Conservation (phyloP, 768 basidiomycete genomes). For the Glaciozyma martinii region DNA sequence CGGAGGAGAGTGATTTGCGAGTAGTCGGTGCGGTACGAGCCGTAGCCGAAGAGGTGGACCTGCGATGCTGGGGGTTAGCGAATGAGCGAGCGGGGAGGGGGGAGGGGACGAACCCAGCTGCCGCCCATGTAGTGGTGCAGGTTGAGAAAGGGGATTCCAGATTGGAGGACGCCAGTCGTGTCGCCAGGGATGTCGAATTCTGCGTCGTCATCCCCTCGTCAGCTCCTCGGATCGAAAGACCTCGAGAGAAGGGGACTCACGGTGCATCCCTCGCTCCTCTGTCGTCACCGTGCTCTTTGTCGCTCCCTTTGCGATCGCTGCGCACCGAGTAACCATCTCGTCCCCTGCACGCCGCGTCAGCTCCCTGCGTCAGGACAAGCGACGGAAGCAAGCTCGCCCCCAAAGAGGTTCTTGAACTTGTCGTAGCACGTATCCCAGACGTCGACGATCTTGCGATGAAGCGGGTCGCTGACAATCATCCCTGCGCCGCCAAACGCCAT, state of each 20-base stretch:
- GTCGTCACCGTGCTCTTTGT: constrained; percentile 22
- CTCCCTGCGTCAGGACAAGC: not conserved
- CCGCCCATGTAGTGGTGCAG: constrained; percentile 28
- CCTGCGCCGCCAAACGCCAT: constrained; percentile 33
- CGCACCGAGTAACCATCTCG: constrained; percentile 33
- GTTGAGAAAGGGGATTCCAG: constrained; percentile 27
- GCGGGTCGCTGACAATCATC: constrained; percentile 11
- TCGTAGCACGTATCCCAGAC: constrained; percentile 23
- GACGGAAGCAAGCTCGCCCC: constrained; percentile 4
- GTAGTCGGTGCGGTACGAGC: constrained; percentile 16
- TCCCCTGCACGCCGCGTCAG: constrained; percentile 5
- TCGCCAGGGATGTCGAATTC: constrained; percentile 34
- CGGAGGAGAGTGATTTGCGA: constrained; percentile 13
- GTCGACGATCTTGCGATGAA: constrained; percentile 14
- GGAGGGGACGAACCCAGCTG: not conserved
- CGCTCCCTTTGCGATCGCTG: constrained; percentile 16
- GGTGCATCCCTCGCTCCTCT: constrained; percentile 26
- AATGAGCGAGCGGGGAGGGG: not conserved
- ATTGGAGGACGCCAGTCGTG: constrained; percentile 30
- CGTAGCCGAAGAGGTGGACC: constrained; percentile 27
- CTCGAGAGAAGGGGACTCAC: constrained; percentile 3
- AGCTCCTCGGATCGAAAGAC: not conserved
- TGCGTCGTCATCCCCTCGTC: not conserved
- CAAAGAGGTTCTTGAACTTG: constrained; percentile 23
- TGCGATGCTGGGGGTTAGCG: not conserved